These are phyloP conservation scores for Chaetomium cochliodes DNA, from an alignment of 495 filamentous ascomycete species.

Conservation along the genomic window DNA sequence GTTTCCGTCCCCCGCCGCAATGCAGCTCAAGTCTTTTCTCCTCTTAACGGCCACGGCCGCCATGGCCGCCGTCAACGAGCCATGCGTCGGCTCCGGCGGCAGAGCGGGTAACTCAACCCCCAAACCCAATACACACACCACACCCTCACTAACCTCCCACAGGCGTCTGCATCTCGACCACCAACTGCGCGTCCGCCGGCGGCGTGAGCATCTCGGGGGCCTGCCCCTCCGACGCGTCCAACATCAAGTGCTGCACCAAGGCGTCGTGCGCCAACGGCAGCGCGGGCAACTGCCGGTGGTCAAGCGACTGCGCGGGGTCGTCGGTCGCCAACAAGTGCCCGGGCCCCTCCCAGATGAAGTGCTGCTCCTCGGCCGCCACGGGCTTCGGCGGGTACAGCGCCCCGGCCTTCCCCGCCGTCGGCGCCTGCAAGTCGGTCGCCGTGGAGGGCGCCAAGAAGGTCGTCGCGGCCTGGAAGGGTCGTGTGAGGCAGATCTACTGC, in stretches of 20 bases:
- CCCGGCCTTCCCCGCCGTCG: constrained; percentile 35
- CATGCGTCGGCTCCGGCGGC: constrained; percentile 37
- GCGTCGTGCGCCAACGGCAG: constrained; percentile 34
- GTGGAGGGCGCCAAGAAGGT: constrained; percentile 37
- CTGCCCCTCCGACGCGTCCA: constrained; percentile 39
- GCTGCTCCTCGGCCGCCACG: constrained; percentile 35
- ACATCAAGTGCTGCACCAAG: constrained; percentile 47
- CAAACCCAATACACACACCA: not conserved
- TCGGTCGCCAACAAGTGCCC: constrained; percentile 38
- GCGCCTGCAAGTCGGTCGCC: constrained; percentile 40
- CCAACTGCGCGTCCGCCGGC: constrained; percentile 34
- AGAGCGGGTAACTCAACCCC: constrained; percentile 23
- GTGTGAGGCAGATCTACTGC: constrained; percentile 40
- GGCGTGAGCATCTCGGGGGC: constrained; percentile 36
- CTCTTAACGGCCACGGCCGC: constrained; percentile 29
- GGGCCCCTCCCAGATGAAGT: constrained; percentile 41
- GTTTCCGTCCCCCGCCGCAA: not conserved
- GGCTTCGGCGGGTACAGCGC: constrained; percentile 36
- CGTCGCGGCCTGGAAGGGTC: constrained; percentile 39
- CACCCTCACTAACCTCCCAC: not conserved
- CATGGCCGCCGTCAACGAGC: constrained; percentile 39
- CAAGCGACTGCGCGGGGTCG: constrained; percentile 38
- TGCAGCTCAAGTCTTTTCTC: constrained; percentile 15
- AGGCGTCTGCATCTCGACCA: constrained; percentile 41
- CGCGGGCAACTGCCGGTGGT: constrained; percentile 41